phyloP scores from a whole-genome alignment of 257 asterid species.

The Solanum dulcamara region DNA sequence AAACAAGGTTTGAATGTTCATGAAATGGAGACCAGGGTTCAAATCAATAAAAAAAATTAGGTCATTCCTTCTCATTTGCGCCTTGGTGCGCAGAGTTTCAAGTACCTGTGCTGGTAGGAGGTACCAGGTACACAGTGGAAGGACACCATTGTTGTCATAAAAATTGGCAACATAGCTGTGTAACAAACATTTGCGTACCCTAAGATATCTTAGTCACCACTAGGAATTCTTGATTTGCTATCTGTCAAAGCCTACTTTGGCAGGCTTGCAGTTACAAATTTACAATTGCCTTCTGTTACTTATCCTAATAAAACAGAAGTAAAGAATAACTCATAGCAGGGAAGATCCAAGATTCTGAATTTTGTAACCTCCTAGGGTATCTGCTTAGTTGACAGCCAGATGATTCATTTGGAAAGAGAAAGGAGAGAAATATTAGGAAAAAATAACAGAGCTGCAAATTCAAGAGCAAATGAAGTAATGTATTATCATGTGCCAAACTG shows the following conservation, averaged over 20 bases:
- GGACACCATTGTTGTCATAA: background rate
- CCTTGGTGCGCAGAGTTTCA: background rate
- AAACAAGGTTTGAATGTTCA: background rate
- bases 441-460: background rate
- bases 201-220: background rate
- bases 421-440: background rate
- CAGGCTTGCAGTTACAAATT: background rate
- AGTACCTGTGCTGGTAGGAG: background rate
- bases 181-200: background rate
- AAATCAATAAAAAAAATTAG: background rate
- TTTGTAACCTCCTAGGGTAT: background rate
- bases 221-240: background rate
- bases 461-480: background rate
- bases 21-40: background rate
- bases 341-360: background rate
- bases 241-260: background rate
- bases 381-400: background rate
- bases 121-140: background rate
- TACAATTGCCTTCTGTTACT: background rate
- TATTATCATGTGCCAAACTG: background rate
- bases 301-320: background rate
- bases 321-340: background rate
- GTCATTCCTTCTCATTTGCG: background rate
- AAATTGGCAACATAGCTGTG: background rate
- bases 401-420: background rate